Evolutionary conservation across 1,284 basidiomycete species (phyloP).

Genomic region (Pisolithus thermaeus): DNA sequence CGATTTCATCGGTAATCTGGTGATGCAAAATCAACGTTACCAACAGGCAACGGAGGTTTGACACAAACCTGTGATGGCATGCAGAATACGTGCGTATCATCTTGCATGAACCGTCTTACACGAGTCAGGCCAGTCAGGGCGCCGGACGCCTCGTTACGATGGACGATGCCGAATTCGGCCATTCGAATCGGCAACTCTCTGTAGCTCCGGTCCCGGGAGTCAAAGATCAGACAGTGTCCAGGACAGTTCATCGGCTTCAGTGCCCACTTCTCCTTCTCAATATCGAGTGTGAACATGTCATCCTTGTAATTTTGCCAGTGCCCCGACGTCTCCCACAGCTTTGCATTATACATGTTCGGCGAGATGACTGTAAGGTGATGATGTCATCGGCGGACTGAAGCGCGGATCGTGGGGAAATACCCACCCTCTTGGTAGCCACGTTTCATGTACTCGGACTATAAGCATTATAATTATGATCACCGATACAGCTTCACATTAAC

Average conservation of each 20-base stretch:
- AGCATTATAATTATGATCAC: slow-evolving; percentile 10
- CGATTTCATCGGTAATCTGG: slow-evolving; percentile 86
- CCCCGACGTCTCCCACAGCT: slow-evolving; percentile 98
- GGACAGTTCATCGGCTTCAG: slow-evolving; percentile 99
- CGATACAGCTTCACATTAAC: not conserved
- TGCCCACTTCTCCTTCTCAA: slow-evolving; percentile 94
- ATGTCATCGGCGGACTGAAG: slow-evolving; percentile 6
- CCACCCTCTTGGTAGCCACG: slow-evolving; percentile 83
- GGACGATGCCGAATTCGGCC: slow-evolving; percentile 98
- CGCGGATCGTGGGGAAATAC: not conserved
- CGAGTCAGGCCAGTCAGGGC: slow-evolving; percentile 92
- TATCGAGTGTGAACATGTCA: slow-evolving; percentile 92
- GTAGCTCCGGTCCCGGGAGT: slow-evolving; percentile 90
- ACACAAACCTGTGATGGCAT: slow-evolving; percentile 79
- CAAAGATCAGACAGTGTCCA: slow-evolving; percentile 96
- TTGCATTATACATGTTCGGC: slow-evolving; percentile 96
- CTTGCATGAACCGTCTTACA: slow-evolving; percentile 94
- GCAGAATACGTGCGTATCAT: slow-evolving; percentile 97
- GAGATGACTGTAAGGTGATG: slow-evolving; percentile 68
- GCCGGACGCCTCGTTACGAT: slow-evolving; percentile 95
- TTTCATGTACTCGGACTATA: slow-evolving; percentile 74
- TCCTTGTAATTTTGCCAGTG: slow-evolving; percentile 99
- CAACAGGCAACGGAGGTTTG: not conserved
- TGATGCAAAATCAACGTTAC: not conserved
- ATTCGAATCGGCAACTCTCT: slow-evolving; percentile 94